Evolutionary conservation across 2,329 filamentous ascomycete genomes (phyloP).

Genomic region (Graphilbum ipis-grandicollis): DNA sequence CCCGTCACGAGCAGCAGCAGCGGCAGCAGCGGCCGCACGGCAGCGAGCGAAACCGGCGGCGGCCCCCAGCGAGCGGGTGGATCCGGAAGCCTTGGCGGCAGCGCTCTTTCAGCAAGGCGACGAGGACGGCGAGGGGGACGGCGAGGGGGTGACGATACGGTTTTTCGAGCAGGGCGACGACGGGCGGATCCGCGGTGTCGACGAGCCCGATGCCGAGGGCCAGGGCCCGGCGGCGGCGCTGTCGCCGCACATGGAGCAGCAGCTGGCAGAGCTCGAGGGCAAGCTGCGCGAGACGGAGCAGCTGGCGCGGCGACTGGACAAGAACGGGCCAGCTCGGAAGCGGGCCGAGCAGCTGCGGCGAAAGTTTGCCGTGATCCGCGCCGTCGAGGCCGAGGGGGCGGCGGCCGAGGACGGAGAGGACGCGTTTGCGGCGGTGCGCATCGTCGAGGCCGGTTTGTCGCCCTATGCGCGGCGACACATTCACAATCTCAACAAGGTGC

Average conservation of each 20-base stretch:
- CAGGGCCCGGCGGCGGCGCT: slow-evolving; percentile 16
- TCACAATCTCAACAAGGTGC: slow-evolving; percentile 13
- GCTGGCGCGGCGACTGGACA: slow-evolving; percentile 13
- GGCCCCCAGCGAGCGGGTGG: not conserved
- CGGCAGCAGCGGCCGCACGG: no score
- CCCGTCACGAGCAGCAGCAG: no score
- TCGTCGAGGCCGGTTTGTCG: slow-evolving; percentile 11
- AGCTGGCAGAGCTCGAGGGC: slow-evolving; percentile 19
- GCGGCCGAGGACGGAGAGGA: slow-evolving; percentile 4
- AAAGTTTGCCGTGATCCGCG: slow-evolving; percentile 7
- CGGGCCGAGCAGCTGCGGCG: slow-evolving; percentile 5
- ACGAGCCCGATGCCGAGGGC: slow-evolving; percentile 18
- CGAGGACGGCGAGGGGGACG: slow-evolving; percentile 3
- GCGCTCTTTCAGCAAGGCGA: not conserved
- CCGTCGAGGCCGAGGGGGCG: slow-evolving; percentile 13
- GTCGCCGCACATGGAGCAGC: slow-evolving; percentile 19
- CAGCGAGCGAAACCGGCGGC: not conserved
- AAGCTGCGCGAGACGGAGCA: slow-evolving; percentile 11
- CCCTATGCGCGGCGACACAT: slow-evolving; percentile 9
- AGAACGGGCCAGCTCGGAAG: slow-evolving; percentile 5
- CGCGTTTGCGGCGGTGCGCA: not conserved
- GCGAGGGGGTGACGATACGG: slow-evolving; percentile 16
- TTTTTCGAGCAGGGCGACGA: slow-evolving; percentile 30
- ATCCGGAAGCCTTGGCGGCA: not conserved
- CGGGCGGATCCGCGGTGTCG: slow-evolving; percentile 20